Base-by-base conservation (phyloP, 768 basidiomycete species). In the Exsudoporus frostii region DNA sequence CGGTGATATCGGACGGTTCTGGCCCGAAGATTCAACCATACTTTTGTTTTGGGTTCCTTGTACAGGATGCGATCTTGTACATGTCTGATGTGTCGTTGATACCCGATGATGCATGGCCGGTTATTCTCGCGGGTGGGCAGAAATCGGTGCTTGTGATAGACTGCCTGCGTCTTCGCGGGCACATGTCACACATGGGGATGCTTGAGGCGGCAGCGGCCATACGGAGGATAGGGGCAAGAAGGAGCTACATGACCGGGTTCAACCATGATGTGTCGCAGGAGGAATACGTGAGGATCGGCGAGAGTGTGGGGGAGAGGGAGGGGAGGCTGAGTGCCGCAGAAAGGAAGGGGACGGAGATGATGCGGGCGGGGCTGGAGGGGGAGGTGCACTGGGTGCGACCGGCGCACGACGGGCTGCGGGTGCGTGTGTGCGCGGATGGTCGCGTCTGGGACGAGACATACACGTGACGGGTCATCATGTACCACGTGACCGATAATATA, bases 171-270 rank as follows among this genome's bases (percentile, higher is more conserved):
- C 75, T 90, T 3, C 63, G 68, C 7, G 65, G 77, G 3, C 89
- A 92, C 65, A 80, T 76, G n/a, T 92, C 90, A 8, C 93, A 96
- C 67, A 80, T 90, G 62, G 89, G 89, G 5, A 62, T 93, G n/a
- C 73, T 72, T 29, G 78, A 86, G 56, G 77, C 91, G 2, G 71
- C 90, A 4, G 69, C 66, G 10, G 68, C 79, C 2, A 79, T 85
- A 25, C 71, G 83, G 55, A 73, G 77, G 55, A 71, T 93, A 48
- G 73, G 77, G 19, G 84, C 89, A 6, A 58, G 56, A 36, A 75
- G 80, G 59, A 90, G 83, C 15, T 93, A 93, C 64, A 67, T 91
- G 51, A 79, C 79, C 9, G 91, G 92, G 10, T 87, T 90, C 67
- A 78, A 79, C 22, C 91, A 93, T 64, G 82, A 86, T n/a, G 74